Conservation (phyloP, 768 basidiomycete genomes). For the Kwoniella newhampshirensis region DNA sequence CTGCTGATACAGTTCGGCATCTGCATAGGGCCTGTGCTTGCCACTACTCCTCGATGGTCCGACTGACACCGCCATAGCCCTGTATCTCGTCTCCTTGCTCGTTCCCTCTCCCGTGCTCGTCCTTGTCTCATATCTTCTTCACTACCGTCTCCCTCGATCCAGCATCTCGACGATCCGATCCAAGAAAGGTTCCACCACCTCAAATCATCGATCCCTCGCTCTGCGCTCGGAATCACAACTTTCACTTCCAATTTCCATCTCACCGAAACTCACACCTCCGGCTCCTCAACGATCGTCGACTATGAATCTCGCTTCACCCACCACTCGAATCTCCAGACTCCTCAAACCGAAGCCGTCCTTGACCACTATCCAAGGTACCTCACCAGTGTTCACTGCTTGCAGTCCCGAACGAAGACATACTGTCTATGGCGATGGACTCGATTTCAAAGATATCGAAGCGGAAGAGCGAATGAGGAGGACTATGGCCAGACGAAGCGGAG, state of each 20-base stretch:
- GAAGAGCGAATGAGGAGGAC: conserved; percentile 29
- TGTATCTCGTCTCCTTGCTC: conserved; percentile 13
- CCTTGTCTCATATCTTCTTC: conserved; percentile 31
- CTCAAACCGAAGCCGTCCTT: conserved; percentile 41
- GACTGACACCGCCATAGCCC: background rate
- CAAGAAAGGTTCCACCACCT: conserved; percentile 20
- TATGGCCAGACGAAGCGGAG: conserved; percentile 35
- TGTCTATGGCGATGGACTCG: conserved; percentile 25
- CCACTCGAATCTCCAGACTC: conserved; percentile 21
- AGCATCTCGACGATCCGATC: background rate
- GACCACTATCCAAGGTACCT: conserved; percentile 22
- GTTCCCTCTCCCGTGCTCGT: conserved; percentile 23
- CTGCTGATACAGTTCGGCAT: background rate
- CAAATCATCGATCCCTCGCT: conserved; percentile 39
- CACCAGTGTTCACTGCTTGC: background rate
- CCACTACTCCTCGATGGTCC: conserved; percentile 27
- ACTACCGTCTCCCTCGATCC: conserved; percentile 20
- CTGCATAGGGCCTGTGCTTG: conserved; percentile 21
- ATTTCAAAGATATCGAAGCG: conserved; percentile 18
- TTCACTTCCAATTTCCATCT: conserved; percentile 36
- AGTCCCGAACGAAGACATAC: conserved; percentile 29
- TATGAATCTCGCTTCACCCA: conserved; percentile 10
- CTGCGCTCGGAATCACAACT: conserved; percentile 37
- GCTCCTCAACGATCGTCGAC: conserved; percentile 15
- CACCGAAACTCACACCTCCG: conserved; percentile 42